These are phyloP conservation scores for Aspergillus udagawae DNA, from an alignment of 2,329 filamentous ascomycete species.

Conservation along the genomic window DNA sequence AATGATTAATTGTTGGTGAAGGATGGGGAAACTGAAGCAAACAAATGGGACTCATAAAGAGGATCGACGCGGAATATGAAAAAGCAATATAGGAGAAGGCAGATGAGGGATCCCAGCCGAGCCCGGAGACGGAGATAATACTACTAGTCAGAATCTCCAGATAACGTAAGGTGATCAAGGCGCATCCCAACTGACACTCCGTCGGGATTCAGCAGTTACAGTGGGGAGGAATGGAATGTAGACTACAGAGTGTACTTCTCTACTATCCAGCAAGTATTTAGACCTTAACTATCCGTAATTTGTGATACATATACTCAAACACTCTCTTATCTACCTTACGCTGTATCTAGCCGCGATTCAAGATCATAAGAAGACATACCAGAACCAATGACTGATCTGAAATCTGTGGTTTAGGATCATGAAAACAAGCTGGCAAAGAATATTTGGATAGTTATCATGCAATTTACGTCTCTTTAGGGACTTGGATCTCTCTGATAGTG, in stretches of 20 bases:
- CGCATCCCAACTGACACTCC: not conserved
- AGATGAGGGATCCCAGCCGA: constrained; percentile 13
- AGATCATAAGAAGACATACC: too few relatives aligned
- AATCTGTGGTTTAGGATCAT: not conserved
- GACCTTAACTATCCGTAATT: not conserved
- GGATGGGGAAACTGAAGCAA: constrained; percentile 3
- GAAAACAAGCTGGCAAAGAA: not conserved
- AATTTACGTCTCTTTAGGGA: not conserved
- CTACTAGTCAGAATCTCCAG: constrained; percentile 11
- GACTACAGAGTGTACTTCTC: not conserved
- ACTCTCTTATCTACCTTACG: not conserved
- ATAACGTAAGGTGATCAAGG: constrained; percentile 12
- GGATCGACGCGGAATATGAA: not conserved
- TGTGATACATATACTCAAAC: not conserved
- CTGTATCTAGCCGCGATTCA: too few relatives aligned
- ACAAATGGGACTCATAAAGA: not conserved
- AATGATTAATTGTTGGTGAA: not conserved
- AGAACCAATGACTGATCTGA: too few relatives aligned
- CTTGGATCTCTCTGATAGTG: not conserved
- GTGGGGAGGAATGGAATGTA: too few relatives aligned
- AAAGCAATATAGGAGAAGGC: constrained; percentile 1
- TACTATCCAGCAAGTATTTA: not conserved
- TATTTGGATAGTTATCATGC: not conserved
- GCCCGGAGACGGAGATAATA: constrained; percentile 15
- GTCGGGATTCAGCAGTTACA: not conserved